These are phyloP conservation scores for Pseudopithomyces maydicus DNA, from an alignment of 2,329 filamentous ascomycete species.

Conservation along the genomic window DNA sequence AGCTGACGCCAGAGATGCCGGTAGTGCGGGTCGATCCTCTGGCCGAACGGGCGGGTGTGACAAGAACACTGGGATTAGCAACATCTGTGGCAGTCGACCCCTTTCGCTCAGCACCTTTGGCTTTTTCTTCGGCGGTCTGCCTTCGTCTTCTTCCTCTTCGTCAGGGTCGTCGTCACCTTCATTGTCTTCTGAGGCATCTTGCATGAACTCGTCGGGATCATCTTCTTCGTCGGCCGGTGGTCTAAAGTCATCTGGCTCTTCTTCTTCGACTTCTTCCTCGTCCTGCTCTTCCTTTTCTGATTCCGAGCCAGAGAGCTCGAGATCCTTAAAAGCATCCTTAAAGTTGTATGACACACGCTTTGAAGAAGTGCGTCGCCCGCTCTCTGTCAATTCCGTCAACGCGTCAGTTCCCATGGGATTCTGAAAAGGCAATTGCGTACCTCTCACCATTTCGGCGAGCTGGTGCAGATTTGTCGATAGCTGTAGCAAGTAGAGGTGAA, in stretches of 20 bases:
- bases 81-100: constrained; percentile 17
- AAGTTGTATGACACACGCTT: constrained; percentile 7
- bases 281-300: constrained; percentile 13
- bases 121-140: constrained; percentile 39
- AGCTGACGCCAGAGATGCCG: background rate
- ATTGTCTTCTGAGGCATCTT: constrained; percentile 27
- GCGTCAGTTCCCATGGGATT: background rate
- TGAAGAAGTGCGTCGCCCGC: background rate
- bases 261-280: constrained; percentile 4
- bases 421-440: constrained; percentile 11
- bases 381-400: constrained; percentile 1
- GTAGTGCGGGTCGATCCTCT: background rate
- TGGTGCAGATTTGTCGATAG: background rate
- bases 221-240: constrained; percentile 19
- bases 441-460: constrained; percentile 13
- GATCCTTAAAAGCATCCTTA: constrained; percentile 1
- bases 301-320: constrained; percentile 4
- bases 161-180: constrained; percentile 31
- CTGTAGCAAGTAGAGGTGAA: background rate
- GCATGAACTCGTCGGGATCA: constrained; percentile 32
- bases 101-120: constrained; percentile 22
- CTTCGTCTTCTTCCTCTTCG: constrained; percentile 25
- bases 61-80: constrained; percentile 7
- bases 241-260: constrained; percentile 32
- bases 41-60: background rate